Conservation (phyloP, 2,329 filamentous ascomycete genomes). For the Pezicula carpinea region DNA sequence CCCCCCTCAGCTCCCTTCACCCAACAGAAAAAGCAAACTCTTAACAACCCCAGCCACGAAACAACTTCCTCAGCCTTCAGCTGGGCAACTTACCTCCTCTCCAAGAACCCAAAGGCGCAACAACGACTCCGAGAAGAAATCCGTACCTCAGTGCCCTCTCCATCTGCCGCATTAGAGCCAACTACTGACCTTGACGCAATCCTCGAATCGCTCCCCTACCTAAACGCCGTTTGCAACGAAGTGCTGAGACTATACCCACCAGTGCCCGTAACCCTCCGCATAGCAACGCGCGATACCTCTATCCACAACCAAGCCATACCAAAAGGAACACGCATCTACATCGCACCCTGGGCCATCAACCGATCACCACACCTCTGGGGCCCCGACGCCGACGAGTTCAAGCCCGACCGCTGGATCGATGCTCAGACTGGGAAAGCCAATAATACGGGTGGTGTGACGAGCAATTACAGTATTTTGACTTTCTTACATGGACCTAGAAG, state of each 20-base stretch:
- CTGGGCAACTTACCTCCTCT: constrained; percentile 62
- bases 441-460: constrained; percentile 61
- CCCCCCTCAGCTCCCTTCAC: not conserved
- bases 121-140: constrained; percentile 57
- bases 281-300: constrained; percentile 58
- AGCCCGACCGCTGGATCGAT: constrained; percentile 66
- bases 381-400: constrained; percentile 66
- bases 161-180: constrained; percentile 6
- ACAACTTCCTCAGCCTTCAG: constrained; percentile 71
- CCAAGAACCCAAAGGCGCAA: constrained; percentile 54
- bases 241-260: constrained; percentile 69
- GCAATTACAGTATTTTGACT: constrained; percentile 74
- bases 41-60: constrained; percentile 53
- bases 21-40: not conserved
- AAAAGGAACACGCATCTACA: constrained; percentile 63
- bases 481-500: constrained; percentile 82
- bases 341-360: constrained; percentile 66
- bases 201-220: constrained; percentile 52
- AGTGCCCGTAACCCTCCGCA: constrained; percentile 65
- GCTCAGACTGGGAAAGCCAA: constrained; percentile 28
- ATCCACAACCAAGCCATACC: constrained; percentile 64
- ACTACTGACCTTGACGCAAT: constrained; percentile 25
- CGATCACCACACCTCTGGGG: constrained; percentile 69
- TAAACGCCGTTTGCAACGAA: constrained; percentile 74
- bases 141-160: constrained; percentile 35